Evolutionary conservation across 257 asterid genomes (phyloP).

Genomic region (Penstemon barbatus): DNA sequence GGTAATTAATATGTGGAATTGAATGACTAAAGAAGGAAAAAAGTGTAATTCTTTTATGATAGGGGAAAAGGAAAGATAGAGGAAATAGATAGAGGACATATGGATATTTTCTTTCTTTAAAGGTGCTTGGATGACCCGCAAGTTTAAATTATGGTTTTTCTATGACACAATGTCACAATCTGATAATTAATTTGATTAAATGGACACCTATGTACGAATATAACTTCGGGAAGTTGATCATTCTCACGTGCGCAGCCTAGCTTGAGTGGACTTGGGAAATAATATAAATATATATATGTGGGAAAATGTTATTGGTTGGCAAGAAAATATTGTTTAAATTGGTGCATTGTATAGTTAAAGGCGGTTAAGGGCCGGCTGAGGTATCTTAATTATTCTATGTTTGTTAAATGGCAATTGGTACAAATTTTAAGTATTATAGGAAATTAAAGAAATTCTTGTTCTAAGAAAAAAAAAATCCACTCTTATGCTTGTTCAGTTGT

Average conservation of each 20-base stretch:
- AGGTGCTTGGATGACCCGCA: conserved; percentile 64
- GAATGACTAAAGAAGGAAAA: conserved; percentile 23
- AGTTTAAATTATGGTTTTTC: conserved; percentile 27
- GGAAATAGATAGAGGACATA: conserved; percentile 52
- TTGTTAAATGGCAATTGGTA: neutral
- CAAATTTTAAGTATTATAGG: too few species aligned
- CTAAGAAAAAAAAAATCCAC: too few species aligned
- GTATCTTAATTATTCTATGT: neutral
- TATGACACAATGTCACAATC: neutral
- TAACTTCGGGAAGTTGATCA: conserved; percentile 17
- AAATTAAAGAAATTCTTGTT: too few species aligned
- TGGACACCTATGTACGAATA: neutral
- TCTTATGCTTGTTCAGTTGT: too few species aligned
- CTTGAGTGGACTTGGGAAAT: conserved; percentile 31
- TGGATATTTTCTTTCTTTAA: conserved; percentile 20
- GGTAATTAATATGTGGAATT: conserved; percentile 30
- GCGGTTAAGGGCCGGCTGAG: conserved; percentile 25
- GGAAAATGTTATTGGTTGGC: conserved; percentile 22
- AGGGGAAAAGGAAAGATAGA: conserved; percentile 40
- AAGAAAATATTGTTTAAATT: neutral
- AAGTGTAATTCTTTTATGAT: conserved; percentile 26
- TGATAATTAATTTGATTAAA: neutral
- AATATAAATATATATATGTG: neutral
- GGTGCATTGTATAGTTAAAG: neutral
- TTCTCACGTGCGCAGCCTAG: conserved; percentile 72